Percentiles rank a stretch among this genome's conserved stretches.
Evolutionary conservation across 148 eudicot species (phyloP).

Genomic region (Chenopodium album): DNA sequence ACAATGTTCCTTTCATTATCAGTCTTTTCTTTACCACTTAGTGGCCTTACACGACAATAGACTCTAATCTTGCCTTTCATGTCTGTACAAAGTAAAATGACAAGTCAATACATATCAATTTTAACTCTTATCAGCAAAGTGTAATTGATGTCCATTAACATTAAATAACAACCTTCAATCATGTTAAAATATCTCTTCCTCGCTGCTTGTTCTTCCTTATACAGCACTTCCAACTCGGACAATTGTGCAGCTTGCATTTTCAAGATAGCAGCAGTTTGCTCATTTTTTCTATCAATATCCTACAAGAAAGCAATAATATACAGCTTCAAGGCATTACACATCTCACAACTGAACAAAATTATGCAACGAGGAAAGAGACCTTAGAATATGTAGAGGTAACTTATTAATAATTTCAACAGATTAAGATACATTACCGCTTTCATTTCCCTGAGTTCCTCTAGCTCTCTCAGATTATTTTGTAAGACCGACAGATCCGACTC

Average conservation of each 20-base stretch:
- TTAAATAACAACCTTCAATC: constrained; percentile 65
- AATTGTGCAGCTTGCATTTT: constrained; percentile 91
- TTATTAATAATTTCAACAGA: neutral
- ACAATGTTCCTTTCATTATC: constrained; percentile 61
- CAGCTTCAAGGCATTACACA: neutral
- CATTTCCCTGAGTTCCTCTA: constrained; percentile 94
- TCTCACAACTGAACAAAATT: neutral
- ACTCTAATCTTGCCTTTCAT: constrained; percentile 99
- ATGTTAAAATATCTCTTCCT: constrained; percentile 88
- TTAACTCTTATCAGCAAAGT: neutral
- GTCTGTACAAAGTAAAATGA: constrained; percentile 38
- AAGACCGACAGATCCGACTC: constrained; percentile 54
- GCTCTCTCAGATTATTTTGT: constrained; percentile 67
- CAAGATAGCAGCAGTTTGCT: constrained; percentile 89
- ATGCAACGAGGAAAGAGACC: neutral
- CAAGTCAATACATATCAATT: neutral
- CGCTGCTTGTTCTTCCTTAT: constrained; percentile 83
- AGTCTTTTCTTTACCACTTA: constrained; percentile 67
- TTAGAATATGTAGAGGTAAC: neutral
- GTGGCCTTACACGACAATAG: constrained; percentile 84
- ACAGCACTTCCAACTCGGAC: constrained; percentile 76
- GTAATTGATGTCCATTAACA: neutral
- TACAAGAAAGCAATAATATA: constrained; percentile 26
- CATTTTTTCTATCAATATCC: constrained; percentile 98
- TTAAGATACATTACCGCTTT: constrained; percentile 60